Base-by-base conservation (phyloP, 331 rosid genomes). In the Pyracantha coccinea region DNA sequence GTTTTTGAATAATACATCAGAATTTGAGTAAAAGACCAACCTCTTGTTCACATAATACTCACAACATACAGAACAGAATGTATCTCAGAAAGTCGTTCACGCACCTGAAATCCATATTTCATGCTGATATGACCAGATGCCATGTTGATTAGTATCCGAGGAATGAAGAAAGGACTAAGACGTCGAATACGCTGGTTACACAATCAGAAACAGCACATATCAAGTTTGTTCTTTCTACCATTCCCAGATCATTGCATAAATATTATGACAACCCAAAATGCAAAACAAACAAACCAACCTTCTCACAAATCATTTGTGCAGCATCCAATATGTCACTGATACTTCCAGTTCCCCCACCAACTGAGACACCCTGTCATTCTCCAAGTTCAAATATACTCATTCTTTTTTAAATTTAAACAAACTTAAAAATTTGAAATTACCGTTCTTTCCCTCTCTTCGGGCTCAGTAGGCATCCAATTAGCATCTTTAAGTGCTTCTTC, bases 101-200 rank as follows among this genome's bases (percentile, higher is more conserved):
- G 35, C 77, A 94, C 99, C 96, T 94, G 97, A 78, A 94, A 90
- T 50, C 97, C 96, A 82, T 92, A 94, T 78, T 87, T 94, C 95
- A 94, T 94, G 97, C 97, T 92, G 82, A 94, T 88, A 45, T 92
- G 99, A 68, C 99, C 97, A 41, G 99, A 86, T 66, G 99, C 99
- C 99, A 94, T 92, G 84, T 94, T 92, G 82, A 94, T 88, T 85
- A 92, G 74, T 83, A 94, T 94, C 77, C 95, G 90, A 4, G 96
- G 99, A 72, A 94, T 89, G 72, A 94, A 94, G 89, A 87, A 94
- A 68, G 99, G 99, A 87, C 99, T 92, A 76, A 94, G 96, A 72
- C 99, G 93, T 71, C 99, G 93, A 60, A 92, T 81, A 70, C 85
- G 93, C 99, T 92, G 90, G 14, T 78, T 60, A 44, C 44, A 59